These are phyloP conservation scores for Polymyxa betae DNA, from an alignment of 208 protist species.

Conservation along the genomic window DNA sequence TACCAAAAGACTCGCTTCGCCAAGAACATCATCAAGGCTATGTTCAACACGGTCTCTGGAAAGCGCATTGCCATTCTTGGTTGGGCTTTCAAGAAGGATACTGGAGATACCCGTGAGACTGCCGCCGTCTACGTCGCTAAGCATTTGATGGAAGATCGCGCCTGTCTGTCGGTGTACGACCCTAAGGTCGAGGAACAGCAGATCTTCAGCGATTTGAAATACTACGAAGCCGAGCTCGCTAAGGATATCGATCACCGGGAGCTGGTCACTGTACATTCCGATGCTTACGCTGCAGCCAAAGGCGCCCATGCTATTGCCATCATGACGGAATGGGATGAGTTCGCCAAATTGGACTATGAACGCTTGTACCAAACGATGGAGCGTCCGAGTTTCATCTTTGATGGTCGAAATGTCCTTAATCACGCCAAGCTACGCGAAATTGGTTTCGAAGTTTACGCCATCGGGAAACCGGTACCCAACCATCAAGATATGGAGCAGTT, in stretches of 20 bases:
- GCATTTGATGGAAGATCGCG: conserved; percentile 84
- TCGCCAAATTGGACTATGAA: conserved; percentile 84
- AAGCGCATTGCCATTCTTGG: conserved; percentile 90
- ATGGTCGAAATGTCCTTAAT: conserved; percentile 78
- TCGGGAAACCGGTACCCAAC: conserved; percentile 74
- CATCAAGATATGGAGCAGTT: conserved; percentile 57
- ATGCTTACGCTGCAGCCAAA: conserved; percentile 75
- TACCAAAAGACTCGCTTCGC: conserved; percentile 91
- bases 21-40: conserved; percentile 77
- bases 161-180: conserved; percentile 89
- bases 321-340: conserved; percentile 97
- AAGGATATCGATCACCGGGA: conserved; percentile 54
- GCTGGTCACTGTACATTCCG: conserved; percentile 45
- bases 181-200: conserved; percentile 84
- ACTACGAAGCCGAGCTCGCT: conserved; percentile 62
- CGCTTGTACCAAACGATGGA: conserved; percentile 85
- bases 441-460: conserved; percentile 84
- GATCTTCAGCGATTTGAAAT: conserved; percentile 77
- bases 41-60: conserved; percentile 86
- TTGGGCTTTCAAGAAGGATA: conserved; percentile 97
- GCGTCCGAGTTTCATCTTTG: conserved; percentile 92
- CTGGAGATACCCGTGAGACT: conserved; percentile 91
- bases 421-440: conserved; percentile 74
- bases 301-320: conserved; percentile 85
- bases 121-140: conserved; percentile 84